phyloP scores from a whole-genome alignment of 2,329 filamentous ascomycete genomes.

The Talaromyces sp. region DNA sequence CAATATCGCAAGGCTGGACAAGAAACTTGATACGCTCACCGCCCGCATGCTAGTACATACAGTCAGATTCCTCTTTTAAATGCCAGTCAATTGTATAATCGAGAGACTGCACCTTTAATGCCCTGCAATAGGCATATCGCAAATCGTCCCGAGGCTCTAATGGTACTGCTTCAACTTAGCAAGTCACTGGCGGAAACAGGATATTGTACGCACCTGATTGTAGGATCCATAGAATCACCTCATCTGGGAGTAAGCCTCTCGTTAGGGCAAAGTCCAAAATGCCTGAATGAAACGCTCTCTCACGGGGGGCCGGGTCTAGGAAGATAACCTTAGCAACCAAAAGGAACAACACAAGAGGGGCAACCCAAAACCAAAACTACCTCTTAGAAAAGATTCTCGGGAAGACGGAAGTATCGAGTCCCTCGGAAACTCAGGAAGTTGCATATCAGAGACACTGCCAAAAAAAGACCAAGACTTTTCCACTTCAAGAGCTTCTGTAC shows the following conservation, averaged over 20 bases:
- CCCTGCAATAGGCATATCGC: slow-evolving; percentile 56
- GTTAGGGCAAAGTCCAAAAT: slow-evolving; percentile 53
- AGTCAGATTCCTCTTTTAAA: not conserved
- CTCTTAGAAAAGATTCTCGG: slow-evolving; percentile 29
- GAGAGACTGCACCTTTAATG: slow-evolving; percentile 40
- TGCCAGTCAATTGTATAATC: slow-evolving; percentile 12
- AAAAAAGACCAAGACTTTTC: slow-evolving; percentile 59
- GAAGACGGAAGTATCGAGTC: slow-evolving; percentile 25
- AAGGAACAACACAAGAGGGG: not conserved
- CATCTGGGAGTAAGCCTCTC: slow-evolving; percentile 52
- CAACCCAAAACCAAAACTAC: slow-evolving; percentile 17
- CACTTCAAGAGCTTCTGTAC: slow-evolving; percentile 55
- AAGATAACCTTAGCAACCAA: slow-evolving; percentile 3
- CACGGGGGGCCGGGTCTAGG: slow-evolving; percentile 47
- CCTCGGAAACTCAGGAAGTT: slow-evolving; percentile 30
- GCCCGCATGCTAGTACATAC: slow-evolving; percentile 20
- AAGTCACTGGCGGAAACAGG: not conserved
- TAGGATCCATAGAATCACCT: slow-evolving; percentile 62
- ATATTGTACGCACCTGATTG: slow-evolving; percentile 24
- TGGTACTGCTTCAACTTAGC: slow-evolving; percentile 36
- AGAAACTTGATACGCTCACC: slow-evolving; percentile 25
- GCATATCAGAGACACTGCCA: slow-evolving; percentile 22
- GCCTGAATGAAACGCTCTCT: slow-evolving; percentile 60
- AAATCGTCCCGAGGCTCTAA: slow-evolving; percentile 53
- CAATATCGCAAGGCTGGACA: slow-evolving; percentile 37